These are phyloP conservation scores for Barnettozyma wickerhamii DNA, from an alignment of 805 yeast species.

Conservation along the genomic window DNA sequence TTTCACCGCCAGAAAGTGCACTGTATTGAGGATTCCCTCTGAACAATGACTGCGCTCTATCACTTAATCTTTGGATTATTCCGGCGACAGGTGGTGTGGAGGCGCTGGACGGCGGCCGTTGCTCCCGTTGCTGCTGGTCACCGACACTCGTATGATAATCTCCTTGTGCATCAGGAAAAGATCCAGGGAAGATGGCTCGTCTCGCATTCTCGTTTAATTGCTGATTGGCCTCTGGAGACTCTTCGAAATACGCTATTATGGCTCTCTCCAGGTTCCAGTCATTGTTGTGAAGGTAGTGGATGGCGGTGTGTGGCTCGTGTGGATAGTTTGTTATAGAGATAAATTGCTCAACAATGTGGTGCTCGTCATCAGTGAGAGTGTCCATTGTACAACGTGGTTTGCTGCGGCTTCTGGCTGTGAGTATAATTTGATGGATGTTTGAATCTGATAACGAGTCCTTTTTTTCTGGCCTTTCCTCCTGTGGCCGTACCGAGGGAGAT, in stretches of 20 bases:
- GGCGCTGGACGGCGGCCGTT: no score
- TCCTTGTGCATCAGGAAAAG: slow-evolving; percentile 17
- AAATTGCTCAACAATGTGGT: slow-evolving; percentile 12
- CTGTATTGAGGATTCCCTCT: slow-evolving; percentile 18
- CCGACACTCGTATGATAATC: slow-evolving; percentile 1
- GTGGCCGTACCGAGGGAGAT: no score
- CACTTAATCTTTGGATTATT: slow-evolving; percentile 15
- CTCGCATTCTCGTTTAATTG: slow-evolving; percentile 17
- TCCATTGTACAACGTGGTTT: slow-evolving; percentile 10
- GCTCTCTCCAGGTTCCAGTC: slow-evolving; percentile 38
- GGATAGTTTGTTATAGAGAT: slow-evolving; percentile 19
- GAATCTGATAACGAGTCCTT: no score
- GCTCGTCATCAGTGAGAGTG: slow-evolving; percentile 14
- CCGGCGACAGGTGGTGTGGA: neutral
- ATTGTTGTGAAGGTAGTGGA: slow-evolving; percentile 22
- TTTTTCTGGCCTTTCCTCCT: no score
- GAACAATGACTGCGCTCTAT: slow-evolving; percentile 19
- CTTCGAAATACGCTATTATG: slow-evolving; percentile 23
- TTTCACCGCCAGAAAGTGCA: slow-evolving; percentile 25
- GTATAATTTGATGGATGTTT: no score
- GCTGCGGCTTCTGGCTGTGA: neutral
- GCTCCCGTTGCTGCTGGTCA: slow-evolving; percentile 4
- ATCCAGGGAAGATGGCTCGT: slow-evolving; percentile 16
- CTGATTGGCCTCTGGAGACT: slow-evolving; percentile 22
- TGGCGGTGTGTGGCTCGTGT: slow-evolving; percentile 18